phyloP scores from a whole-genome alignment of 2,329 filamentous ascomycete species.

The Fusarium sororula region DNA sequence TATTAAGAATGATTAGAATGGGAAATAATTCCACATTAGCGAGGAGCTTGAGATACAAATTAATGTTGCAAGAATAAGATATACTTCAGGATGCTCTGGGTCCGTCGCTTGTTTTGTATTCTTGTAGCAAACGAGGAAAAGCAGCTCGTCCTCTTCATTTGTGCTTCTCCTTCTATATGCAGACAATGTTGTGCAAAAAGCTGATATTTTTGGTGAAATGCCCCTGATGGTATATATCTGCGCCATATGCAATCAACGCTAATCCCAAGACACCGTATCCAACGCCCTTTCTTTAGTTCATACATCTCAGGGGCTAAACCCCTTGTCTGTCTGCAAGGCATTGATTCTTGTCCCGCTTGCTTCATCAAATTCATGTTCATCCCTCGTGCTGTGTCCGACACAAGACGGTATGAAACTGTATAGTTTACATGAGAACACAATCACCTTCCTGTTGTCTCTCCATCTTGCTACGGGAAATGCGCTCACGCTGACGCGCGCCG shows the following conservation, averaged over 20 bases:
- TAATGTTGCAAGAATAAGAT: not conserved
- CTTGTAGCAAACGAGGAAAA: not conserved
- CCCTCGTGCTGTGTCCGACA: not conserved
- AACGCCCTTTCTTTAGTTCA: conserved; percentile 21
- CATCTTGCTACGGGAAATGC: conserved; percentile 82
- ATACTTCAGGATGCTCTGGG: not conserved
- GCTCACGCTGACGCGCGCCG: conserved; percentile 75
- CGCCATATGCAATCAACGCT: conserved; percentile 9
- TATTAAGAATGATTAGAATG: conserved; percentile 13
- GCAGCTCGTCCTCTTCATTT: not conserved
- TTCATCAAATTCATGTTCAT: not conserved
- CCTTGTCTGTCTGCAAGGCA: not conserved
- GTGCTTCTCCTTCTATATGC: not conserved
- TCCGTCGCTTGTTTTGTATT: not conserved
- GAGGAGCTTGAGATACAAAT: not conserved
- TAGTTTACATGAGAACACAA: conserved; percentile 79
- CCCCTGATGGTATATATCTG: conserved; percentile 16
- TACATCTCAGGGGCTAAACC: not conserved
- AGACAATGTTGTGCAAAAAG: not conserved
- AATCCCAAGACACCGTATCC: conserved; percentile 17
- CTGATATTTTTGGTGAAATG: not conserved
- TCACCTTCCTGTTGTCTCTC: conserved; percentile 89
- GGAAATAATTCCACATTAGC: not conserved
- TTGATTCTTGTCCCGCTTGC: not conserved
- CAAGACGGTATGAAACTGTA: not conserved